Base-by-base conservation (phyloP, 179 eudicot species). In the Silene coronaria region DNA sequence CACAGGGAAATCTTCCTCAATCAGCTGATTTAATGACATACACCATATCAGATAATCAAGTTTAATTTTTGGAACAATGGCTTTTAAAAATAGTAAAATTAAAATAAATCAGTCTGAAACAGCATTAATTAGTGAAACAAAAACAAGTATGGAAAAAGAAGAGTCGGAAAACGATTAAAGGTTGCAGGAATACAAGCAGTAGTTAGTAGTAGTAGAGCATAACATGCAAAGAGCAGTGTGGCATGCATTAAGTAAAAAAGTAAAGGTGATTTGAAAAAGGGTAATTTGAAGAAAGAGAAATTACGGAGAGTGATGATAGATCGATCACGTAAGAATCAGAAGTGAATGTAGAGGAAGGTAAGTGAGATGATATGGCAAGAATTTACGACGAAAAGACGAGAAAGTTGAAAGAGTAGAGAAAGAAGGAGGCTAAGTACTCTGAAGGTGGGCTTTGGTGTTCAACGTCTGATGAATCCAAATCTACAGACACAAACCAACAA, bases 391-490 rank as follows among this genome's bases (percentile, higher is more conserved):
- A 34, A 34, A 19, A 71, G 38, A 67, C 34, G 9, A 67, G 67
- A 67, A 14, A 67, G 36, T 4, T 26, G 53, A 51, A 59, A 57
- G 8, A 34, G 1, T 48, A 60, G 75, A 70, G 55, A 65, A 45
- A 60, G 34, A 53, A 36, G 13, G 24, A n/a, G n/a, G 21, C 8
- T 30, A 64, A n/a, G 30, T 80, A 80, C 83, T 76, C 80, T 32
- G 73, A 26, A 19, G 74, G 66, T 46, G 76, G 61, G 36, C 55
- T 34, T 67, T 42, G 76, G 30, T 73, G n/a, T 67, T 68, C 74
- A 32, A 66, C 12, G 55, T 76, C 73, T 19, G 73, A 76, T 7
- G 19, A 68, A 76, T 80, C 76, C 77, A 55, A 76, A 80, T 80
- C 83, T 80, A 61, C 53, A 63, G 46, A 69, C 5, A 63, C 4